Percentiles rank a stretch among this genome's conserved stretches.
Evolutionary conservation across 202 grass and related monocot species (phyloP).

Genomic region (Zoysia matrella): DNA sequence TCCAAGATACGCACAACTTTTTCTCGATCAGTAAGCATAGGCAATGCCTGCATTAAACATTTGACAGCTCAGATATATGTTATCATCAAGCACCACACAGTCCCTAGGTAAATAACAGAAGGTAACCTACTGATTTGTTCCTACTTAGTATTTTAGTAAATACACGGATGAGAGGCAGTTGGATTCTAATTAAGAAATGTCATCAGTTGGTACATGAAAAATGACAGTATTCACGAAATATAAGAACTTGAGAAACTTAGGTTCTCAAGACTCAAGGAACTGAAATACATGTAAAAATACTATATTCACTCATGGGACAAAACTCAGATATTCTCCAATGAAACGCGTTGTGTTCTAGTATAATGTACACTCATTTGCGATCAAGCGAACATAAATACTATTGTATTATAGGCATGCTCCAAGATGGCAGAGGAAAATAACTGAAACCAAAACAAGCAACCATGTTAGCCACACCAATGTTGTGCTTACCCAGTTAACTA

Average conservation of each 20-base stretch:
- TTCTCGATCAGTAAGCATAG: constrained; percentile 86
- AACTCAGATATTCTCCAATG: constrained; percentile 2
- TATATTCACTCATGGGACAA: background rate
- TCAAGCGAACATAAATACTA: constrained; percentile 18
- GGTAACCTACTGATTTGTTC: background rate
- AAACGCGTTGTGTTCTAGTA: background rate
- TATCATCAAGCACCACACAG: background rate
- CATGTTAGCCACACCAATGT: constrained; percentile 5
- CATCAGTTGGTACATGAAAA: constrained; percentile 28
- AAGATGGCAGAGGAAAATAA: constrained; percentile 29
- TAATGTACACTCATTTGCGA: constrained; percentile 3
- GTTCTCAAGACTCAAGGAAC: background rate
- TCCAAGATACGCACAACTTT: constrained; percentile 91
- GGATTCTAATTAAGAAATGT: constrained; percentile 33
- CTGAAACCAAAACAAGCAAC: constrained; percentile 22
- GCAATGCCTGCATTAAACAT: constrained; percentile 70
- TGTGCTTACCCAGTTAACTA: constrained; percentile 85
- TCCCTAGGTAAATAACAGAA: constrained; percentile 9
- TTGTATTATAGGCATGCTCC: constrained; percentile 21
- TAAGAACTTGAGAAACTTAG: background rate
- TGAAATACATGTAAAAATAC: background rate
- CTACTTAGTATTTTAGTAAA: background rate
- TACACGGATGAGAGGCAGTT: constrained; percentile 35
- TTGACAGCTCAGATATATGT: constrained; percentile 24
- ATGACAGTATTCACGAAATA: constrained; percentile 18